These are phyloP conservation scores for Spathaspora girioi DNA, from an alignment of 805 yeast genomes.

Conservation along the genomic window DNA sequence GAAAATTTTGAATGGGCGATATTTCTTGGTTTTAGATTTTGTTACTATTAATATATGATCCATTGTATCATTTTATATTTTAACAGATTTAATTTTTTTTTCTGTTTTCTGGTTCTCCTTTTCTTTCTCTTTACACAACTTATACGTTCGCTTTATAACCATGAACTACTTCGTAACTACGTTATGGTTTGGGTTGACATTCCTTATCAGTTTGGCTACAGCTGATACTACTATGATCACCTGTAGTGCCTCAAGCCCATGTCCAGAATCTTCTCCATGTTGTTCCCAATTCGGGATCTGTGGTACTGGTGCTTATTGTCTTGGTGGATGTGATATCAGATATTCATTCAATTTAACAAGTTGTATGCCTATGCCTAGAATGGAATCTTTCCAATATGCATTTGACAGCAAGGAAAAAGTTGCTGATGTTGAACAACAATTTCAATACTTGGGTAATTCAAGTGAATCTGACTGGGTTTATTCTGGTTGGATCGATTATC, in stretches of 20 bases:
- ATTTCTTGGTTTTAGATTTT: background rate
- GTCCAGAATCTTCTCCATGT: conserved; percentile 83
- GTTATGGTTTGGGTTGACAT: background rate
- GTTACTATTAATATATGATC: background rate
- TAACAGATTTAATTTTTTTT: background rate
- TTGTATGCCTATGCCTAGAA: conserved; percentile 84
- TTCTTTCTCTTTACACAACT: background rate
- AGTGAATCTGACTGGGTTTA: conserved; percentile 66
- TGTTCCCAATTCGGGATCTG: conserved; percentile 79
- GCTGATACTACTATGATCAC: conserved; percentile 10
- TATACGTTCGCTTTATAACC: background rate
- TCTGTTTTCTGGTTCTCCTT: background rate
- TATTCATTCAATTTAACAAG: conserved; percentile 61
- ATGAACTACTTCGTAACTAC: background rate
- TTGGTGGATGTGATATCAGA: conserved; percentile 85
- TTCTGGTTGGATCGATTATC: conserved; percentile 51
- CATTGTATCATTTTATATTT: background rate
- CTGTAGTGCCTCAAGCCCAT: conserved; percentile 53
- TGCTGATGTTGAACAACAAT: conserved; percentile 14
- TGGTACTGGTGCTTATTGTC: conserved; percentile 74
- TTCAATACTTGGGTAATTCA: conserved; percentile 66
- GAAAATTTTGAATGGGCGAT: background rate
- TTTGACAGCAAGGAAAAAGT: conserved; percentile 34
- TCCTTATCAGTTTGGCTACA: background rate
- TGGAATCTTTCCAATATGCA: conserved; percentile 42